These are phyloP conservation scores for Sclerotinia subarctica DNA, from an alignment of 2,329 filamentous ascomycete genomes.

Conservation along the genomic window DNA sequence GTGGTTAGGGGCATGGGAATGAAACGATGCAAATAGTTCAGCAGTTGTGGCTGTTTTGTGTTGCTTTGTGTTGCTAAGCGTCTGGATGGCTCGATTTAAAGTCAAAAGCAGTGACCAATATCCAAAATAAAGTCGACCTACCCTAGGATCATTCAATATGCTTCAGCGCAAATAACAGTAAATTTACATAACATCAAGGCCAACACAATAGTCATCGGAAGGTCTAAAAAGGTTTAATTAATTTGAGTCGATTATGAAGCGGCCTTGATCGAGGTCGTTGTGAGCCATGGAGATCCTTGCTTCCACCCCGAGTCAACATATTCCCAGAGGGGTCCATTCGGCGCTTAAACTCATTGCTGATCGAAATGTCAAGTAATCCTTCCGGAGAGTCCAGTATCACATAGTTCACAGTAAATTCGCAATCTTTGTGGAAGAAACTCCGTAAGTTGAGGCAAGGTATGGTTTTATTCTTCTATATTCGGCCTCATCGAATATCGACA, in stretches of 20 bases:
- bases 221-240: not conserved
- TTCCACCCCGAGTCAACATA: not conserved
- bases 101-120: not conserved
- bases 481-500: constrained; percentile 20
- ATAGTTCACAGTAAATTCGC: constrained; percentile 10
- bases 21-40: not conserved
- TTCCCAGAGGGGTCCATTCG: not conserved
- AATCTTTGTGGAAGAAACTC: not conserved
- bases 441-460: constrained; percentile 13
- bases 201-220: not conserved
- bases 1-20: not conserved
- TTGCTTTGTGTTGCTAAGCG: not conserved
- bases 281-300: not conserved
- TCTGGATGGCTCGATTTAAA: not conserved
- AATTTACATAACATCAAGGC: not conserved
- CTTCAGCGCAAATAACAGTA: not conserved
- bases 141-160: not conserved
- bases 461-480: constrained; percentile 18
- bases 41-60: not conserved
- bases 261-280: not conserved
- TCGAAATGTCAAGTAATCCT: constrained; percentile 7
- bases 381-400: not conserved
- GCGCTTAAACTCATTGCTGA: constrained; percentile 6
- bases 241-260: not conserved
- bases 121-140: not conserved